These are phyloP conservation scores for Xylaria scruposa DNA, from an alignment of 495 filamentous ascomycete genomes.

Conservation along the genomic window DNA sequence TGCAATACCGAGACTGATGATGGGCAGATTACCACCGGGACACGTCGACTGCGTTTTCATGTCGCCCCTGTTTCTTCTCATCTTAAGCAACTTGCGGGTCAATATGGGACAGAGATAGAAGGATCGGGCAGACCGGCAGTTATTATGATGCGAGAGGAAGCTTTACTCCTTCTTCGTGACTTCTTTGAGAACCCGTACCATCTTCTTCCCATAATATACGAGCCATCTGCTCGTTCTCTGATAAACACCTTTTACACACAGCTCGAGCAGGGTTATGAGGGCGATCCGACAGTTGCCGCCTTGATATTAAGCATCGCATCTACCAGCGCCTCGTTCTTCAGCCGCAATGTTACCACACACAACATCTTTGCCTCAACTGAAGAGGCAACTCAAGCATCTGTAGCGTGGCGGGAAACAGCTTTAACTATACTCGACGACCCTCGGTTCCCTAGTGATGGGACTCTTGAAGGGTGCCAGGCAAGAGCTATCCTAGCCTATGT, in stretches of 20 bases:
- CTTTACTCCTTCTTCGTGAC: conserved; percentile 49
- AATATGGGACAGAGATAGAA: background rate
- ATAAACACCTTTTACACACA: conserved; percentile 45
- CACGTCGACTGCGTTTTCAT: conserved; percentile 10
- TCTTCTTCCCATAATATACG: conserved; percentile 51
- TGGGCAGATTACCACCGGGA: background rate
- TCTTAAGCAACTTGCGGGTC: background rate
- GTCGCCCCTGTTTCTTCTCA: conserved; percentile 18
- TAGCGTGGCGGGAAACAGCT: conserved; percentile 46
- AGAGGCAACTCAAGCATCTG: conserved; percentile 42
- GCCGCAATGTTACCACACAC: conserved; percentile 33
- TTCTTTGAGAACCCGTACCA: conserved; percentile 48
- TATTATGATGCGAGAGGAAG: conserved; percentile 41
- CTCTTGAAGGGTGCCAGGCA: conserved; percentile 55
- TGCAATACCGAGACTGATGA: background rate
- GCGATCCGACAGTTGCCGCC: conserved; percentile 34
- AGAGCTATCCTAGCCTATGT: conserved; percentile 49
- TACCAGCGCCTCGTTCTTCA: conserved; percentile 49
- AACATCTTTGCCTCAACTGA: conserved; percentile 40
- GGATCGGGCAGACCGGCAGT: background rate
- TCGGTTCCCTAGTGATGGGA: conserved; percentile 35
- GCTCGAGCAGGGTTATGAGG: conserved; percentile 18
- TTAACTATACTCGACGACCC: conserved; percentile 50
- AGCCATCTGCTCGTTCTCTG: conserved; percentile 44
- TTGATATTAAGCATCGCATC: conserved; percentile 55